Evolutionary conservation across 2,329 filamentous ascomycete species (phyloP), one percentile per base, ranked within the genome.

Genomic region (Aureobasidium vineae): DNA sequence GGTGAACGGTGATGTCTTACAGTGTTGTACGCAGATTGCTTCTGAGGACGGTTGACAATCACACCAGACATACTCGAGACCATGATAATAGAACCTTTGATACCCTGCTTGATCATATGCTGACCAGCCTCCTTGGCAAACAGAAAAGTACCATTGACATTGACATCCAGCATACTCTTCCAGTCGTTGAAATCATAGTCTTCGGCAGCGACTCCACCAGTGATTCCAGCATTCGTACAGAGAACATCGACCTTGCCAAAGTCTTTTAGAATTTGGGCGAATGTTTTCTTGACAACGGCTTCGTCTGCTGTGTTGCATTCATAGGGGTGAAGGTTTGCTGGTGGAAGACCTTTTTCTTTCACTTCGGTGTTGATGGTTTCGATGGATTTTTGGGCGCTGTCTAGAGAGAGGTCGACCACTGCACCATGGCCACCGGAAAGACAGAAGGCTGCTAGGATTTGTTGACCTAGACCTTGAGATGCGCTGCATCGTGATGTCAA

Each of bases 41-140:
- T 91, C 77, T 97, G 92, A 8, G 93, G 93, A 5, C 97, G 89
- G 73, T 97, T 97, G 76, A 97, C 92, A 72, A 97, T 91, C 61
- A 88, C 79, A 38, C 91, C 92, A 45, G 90, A 93, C 91, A 97
- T 97, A 82, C 89, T 93, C 23, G 92, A 92, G 71, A 97, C 91
- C 77, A 97, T 93, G 79, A 97, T 91, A 77, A 97, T 93, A 41
- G 92, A 92, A 0, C 33, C 33, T 3, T 85, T 82, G 5, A 84
- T 82, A 73, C 92, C 87, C 73, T 90, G 86, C 74, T 87, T 87
- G 86, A 96, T 93, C 70, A 97, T 82, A 73, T 97, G 92, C 73
- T 90, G 90, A 33, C 92, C 92, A 10, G 96, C 88, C 5, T 85
- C 86, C 23, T 88, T 89, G 4, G 92, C 91, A 73, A 92, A 96